These are phyloP conservation scores for Trichophyton verrucosum DNA, from an alignment of 2,329 filamentous ascomycete genomes.

Conservation along the genomic window DNA sequence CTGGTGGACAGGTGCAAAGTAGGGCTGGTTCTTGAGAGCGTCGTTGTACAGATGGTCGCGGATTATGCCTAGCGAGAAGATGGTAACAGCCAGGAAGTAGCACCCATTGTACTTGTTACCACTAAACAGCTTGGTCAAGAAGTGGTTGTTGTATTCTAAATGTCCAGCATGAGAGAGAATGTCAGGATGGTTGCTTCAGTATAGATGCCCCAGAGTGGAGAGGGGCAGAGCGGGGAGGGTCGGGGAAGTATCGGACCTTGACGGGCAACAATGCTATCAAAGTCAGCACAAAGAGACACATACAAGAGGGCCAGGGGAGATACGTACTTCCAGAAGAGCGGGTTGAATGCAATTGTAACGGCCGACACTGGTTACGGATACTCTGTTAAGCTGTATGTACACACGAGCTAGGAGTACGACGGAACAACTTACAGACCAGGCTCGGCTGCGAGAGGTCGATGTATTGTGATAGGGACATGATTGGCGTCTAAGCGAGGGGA, in stretches of 20 bases:
- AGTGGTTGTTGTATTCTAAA: constrained; percentile 79
- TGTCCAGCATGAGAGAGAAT: neutral
- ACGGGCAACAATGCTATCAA: constrained; percentile 64
- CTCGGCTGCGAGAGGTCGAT: constrained; percentile 57
- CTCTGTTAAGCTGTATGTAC: neutral
- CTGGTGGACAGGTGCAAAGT: constrained; percentile 58
- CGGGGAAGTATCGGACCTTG: constrained; percentile 45
- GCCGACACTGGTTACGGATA: constrained; percentile 54
- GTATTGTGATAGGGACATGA: constrained; percentile 21
- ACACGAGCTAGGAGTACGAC: neutral
- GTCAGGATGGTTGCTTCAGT: neutral
- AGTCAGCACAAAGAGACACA: neutral
- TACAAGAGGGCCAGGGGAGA: neutral
- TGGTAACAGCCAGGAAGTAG: constrained; percentile 76
- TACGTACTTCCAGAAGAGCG: constrained; percentile 97
- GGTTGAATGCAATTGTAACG: constrained; percentile 80
- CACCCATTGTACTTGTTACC: constrained; percentile 68
- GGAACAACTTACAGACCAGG: constrained; percentile 43
- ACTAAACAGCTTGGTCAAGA: constrained; percentile 78
- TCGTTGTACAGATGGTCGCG: constrained; percentile 80
- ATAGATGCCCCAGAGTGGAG: neutral
- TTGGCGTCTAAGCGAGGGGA: neutral
- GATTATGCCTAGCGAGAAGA: constrained; percentile 83
- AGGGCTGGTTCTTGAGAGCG: constrained; percentile 63
- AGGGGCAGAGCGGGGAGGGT: neutral